A percentile compares a stretch with the other conserved stretches of the same genome.
Conservation (phyloP, 768 basidiomycete genomes). For the Panus rudis region DNA sequence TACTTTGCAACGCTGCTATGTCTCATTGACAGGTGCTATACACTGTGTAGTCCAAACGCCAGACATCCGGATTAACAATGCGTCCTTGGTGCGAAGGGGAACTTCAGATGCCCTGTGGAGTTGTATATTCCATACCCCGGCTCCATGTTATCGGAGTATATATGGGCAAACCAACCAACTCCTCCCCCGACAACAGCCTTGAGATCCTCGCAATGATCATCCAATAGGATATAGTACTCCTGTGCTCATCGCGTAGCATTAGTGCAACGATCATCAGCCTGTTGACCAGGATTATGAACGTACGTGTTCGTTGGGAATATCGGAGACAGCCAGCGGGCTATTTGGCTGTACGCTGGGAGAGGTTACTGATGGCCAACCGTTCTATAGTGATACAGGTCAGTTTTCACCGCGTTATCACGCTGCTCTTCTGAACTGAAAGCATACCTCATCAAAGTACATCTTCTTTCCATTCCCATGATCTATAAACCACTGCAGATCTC, state of each 20-base stretch:
- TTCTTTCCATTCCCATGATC: constrained; percentile 61
- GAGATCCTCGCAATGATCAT: constrained; percentile 54
- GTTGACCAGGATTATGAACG: constrained; percentile 13
- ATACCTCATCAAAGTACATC: constrained; percentile 65
- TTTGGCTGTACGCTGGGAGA: constrained; percentile 60
- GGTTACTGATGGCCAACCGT: constrained; percentile 71
- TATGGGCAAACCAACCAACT: constrained; percentile 78
- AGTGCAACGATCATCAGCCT: background rate
- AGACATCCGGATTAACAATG: constrained; percentile 45
- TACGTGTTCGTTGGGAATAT: constrained; percentile 57
- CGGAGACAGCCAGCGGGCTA: constrained; percentile 51
- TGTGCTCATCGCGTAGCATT: constrained; percentile 20
- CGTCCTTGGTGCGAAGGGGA: constrained; percentile 57
- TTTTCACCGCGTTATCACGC: background rate
- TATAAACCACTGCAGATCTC: constrained; percentile 63
- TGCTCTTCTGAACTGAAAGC: constrained; percentile 9
- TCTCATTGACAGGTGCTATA: no score
- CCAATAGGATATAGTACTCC: constrained; percentile 59
- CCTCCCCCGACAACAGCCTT: constrained; percentile 56
- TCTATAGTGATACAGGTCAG: constrained; percentile 32
- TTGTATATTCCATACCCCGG: constrained; percentile 70
- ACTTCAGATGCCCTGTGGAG: constrained; percentile 43
- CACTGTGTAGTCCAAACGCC: no score
- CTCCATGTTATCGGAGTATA: constrained; percentile 59
- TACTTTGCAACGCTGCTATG: no score